phyloP scores from a whole-genome alignment of 495 filamentous ascomycete species.

The Glarea lozoyensis region DNA sequence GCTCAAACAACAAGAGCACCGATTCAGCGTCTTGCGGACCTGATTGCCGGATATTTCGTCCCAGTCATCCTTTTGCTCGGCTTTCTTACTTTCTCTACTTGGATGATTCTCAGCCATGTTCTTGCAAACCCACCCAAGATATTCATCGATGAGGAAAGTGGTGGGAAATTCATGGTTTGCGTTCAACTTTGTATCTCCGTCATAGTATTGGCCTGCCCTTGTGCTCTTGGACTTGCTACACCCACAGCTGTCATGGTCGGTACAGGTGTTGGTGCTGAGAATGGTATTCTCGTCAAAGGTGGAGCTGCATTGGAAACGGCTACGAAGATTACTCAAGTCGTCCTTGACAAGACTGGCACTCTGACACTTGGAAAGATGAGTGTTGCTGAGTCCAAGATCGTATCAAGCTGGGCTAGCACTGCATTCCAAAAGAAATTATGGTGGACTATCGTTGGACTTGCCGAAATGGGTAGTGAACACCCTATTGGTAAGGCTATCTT shows the following conservation, averaged over 20 bases:
- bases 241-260: conserved; percentile 99
- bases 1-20: conserved; percentile 91
- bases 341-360: conserved; percentile 99
- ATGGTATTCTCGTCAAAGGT: conserved; percentile 94
- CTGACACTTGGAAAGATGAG: conserved; percentile 93
- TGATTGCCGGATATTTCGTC: conserved; percentile 89
- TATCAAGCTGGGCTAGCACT: conserved; percentile 57
- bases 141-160: conserved; percentile 70
- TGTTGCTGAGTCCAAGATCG: conserved; percentile 61
- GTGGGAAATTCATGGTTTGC: conserved; percentile 92
- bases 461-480: conserved; percentile 92
- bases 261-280: conserved; percentile 91
- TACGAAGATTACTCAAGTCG: conserved; percentile 83
- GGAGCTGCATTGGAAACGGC: conserved; percentile 88
- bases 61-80: conserved; percentile 81
- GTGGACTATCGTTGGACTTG: conserved; percentile 91
- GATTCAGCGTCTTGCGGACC: conserved; percentile 90
- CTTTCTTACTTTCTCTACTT: conserved; percentile 73
- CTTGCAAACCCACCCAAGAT: conserved; percentile 75
- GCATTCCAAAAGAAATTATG: conserved; percentile 67
- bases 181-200: conserved; percentile 97
- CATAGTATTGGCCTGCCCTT: conserved; percentile 97
- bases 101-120: conserved; percentile 92
- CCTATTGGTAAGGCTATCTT: conserved; percentile 85
- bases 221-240: conserved; percentile 86